Evolutionary conservation across 1,284 basidiomycete genomes (phyloP), one percentile per base, ranked within the genome.

Genomic region (Ustilago curta): DNA sequence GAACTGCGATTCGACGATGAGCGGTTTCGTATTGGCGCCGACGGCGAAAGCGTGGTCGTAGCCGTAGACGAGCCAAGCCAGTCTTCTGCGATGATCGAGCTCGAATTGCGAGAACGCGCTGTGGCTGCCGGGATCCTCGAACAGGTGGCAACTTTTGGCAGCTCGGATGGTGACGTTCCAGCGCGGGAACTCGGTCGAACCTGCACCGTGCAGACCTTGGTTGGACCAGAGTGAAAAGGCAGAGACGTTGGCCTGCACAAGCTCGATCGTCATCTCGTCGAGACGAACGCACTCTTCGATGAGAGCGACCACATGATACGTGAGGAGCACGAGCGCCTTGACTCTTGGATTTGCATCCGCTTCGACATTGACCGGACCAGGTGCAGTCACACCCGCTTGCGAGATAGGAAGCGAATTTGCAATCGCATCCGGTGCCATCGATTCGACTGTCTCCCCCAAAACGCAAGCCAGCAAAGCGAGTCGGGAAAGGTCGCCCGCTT

Each of bases 31-130:
- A 48, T 72, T 72, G 61, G 69, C 70, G 23, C 73, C 73, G 14
- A 76, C 62, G 40, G 73, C 69, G 39, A 65, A 76, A 3, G 69
- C 65, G 16, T 72, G 69, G 37, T 76, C 73, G 55, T 76, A 76
- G 16, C 73, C 73, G 47, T 76, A 76, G 8, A 76, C 69, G 39
- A 76, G 73, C 69, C 70, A 76, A 2, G 69, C 73, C 0, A 76
- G 59, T 4, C 73, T 49, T 31, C 73, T 29, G 29, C 66, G 58
- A 32, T 76, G 73, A 32, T 72, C 73, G 31, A 76, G 65, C 42
- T 70, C 60, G 5, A 35, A 2, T 18, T 61, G 70, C 8, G 57
- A 29, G 23, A 37, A 23, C 11, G 3, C 32, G 44, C 23, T 32
- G 21, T 54, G 50, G 49, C 14, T 50, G 19, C 63, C 59, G 9